A percentile compares a stretch with the other conserved stretches of the same genome.
Conservation (phyloP, 768 basidiomycete species). For the Suillus luteus region DNA sequence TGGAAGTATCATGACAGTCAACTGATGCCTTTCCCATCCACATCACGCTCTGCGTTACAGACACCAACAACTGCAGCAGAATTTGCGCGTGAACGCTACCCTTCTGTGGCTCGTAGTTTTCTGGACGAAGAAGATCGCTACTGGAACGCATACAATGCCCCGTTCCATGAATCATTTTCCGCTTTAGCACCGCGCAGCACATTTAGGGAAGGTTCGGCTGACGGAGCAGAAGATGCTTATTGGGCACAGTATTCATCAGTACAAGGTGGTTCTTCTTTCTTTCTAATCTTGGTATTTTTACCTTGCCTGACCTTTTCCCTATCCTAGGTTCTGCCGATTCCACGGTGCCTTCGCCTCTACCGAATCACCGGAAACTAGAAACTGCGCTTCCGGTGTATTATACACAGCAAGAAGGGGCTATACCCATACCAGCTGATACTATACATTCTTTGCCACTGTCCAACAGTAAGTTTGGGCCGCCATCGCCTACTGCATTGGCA, state of each 20-base stretch:
- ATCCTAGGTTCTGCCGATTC: conserved; percentile 69
- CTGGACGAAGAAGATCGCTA: conserved; percentile 53
- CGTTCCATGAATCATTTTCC: conserved; percentile 32
- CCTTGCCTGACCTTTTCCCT: conserved; percentile 10
- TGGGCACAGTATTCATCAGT: conserved; percentile 75
- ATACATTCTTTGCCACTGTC: conserved; percentile 20
- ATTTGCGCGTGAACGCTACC: conserved; percentile 5
- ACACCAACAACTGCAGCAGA: conserved; percentile 26
- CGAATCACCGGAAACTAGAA: conserved; percentile 31
- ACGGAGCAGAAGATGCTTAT: conserved; percentile 59
- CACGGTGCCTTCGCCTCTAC: conserved; percentile 56
- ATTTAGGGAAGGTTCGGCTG: conserved; percentile 10
- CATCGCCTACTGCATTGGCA: conserved; percentile 28
- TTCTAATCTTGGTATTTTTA: conserved; percentile 1
- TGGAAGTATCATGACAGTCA: conserved; percentile 76
- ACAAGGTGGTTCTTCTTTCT: conserved; percentile 52
- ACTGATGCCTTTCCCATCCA: conserved; percentile 69
- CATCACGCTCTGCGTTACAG: conserved; percentile 32
- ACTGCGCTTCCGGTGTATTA: conserved; percentile 13
- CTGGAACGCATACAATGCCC: conserved; percentile 65
- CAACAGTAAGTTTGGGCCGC: conserved; percentile 21
- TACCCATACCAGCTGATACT: conserved; percentile 20
- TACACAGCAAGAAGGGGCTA: conserved; percentile 14
- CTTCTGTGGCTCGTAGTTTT: conserved; percentile 8
- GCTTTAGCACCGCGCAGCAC: conserved; percentile 21